Conservation (phyloP, 2,329 filamentous ascomycete species). For the Fusarium sp. region DNA sequence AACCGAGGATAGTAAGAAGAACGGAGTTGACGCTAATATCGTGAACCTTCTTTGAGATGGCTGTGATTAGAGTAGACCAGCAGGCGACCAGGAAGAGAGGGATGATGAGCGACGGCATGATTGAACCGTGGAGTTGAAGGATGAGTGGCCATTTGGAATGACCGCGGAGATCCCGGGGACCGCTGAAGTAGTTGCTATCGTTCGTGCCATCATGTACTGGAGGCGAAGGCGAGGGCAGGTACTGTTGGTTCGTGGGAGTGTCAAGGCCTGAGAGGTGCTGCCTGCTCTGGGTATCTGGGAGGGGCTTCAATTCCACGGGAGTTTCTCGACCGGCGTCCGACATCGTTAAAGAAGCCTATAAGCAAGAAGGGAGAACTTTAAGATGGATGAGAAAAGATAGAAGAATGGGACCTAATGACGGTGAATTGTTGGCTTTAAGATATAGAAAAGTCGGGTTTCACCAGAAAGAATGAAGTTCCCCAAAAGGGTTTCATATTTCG, state of each 20-base stretch:
- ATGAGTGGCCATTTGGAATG: constrained; percentile 84
- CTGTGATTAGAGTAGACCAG: constrained; percentile 76
- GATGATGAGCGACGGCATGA: constrained; percentile 79
- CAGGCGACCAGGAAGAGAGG: constrained; percentile 71
- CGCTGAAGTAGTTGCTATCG: constrained; percentile 70
- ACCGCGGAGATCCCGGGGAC: constrained; percentile 75
- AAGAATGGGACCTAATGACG: no score
- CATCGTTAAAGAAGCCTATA: not conserved
- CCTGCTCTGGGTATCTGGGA: not conserved
- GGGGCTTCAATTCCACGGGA: not conserved
- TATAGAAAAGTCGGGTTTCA: not conserved
- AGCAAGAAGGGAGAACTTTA: accelerated
- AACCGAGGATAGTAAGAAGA: constrained; percentile 81
- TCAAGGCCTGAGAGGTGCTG: not conserved
- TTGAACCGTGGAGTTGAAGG: constrained; percentile 79
- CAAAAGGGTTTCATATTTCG: not conserved
- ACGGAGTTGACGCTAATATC: constrained; percentile 52
- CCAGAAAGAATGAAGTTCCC: not conserved
- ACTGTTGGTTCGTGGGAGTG: not conserved
- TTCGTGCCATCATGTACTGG: accelerated
- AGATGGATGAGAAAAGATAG: accelerated
- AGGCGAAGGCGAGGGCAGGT: not conserved
- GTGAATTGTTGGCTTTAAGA: no score
- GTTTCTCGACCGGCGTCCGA: not conserved
- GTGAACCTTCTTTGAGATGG: constrained; percentile 62